Base-by-base conservation (phyloP, 768 basidiomycete species). In the Lanmaoa pseudosensibilis region DNA sequence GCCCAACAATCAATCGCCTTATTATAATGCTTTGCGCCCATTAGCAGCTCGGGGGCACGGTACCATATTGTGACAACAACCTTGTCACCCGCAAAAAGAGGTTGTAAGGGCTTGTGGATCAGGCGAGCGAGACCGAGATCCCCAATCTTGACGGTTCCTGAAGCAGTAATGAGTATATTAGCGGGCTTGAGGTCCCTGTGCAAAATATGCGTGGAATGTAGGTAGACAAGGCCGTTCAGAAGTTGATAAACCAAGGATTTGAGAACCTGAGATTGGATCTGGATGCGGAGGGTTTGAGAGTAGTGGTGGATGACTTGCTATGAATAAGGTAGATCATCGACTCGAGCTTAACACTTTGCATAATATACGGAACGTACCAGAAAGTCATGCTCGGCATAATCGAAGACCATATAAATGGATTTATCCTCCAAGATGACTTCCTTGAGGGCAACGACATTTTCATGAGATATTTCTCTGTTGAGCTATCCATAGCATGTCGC, bases 1-100 rank as follows among this genome's bases (percentile, higher is more conserved):
- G 97, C 95, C 97, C 97, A 99, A 52, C 93, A 86, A 69, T 99
- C 94, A 39, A 98, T 87, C 5, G 95, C 91, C 63, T 92, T 94
- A 62, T 97, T 96, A 72, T 99, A 99, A 73, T 99, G 97, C 60
- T 94, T 93, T 1, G 96, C 94, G 27, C 97, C 96, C 75, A 99
- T 81, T 11, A 99, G 81, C 3, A 99, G 83, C 69, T 99, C 97
- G 0, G 97, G 97, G 8, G 94, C 93, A 50, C 97, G 90, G 70
- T 99, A 99, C 97, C 97, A 98, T 67, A 99, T 98, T 0, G 97
- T 99, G 13, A 99, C 97, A 36, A 98, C 97, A 27, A 99, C 95
- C 66, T 98, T 98, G 75, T 99, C 97, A 16, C 95, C 95, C 0
- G 86, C 86, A 69, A 92, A 94, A 2, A 99, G 78, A 2, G 90